Conservation (phyloP, 148 eudicot genomes). For the Camellia lanceoleosa region DNA sequence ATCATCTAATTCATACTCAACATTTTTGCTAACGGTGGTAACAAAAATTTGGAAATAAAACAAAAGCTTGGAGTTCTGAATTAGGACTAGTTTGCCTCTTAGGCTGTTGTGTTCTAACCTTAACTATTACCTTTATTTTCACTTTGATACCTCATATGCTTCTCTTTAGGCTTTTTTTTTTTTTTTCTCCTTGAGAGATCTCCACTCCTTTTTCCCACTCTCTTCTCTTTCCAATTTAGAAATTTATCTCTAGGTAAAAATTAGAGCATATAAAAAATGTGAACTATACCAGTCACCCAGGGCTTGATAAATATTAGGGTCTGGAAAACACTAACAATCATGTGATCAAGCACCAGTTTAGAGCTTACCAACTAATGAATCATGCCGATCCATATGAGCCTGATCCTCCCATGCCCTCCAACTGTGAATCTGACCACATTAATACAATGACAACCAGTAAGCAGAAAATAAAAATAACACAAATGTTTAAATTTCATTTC, state of each 20-base stretch:
- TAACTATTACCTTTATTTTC: neutral
- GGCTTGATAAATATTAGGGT: neutral
- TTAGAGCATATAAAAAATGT: neutral
- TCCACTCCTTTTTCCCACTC: neutral
- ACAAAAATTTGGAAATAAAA: neutral
- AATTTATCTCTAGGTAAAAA: slow-evolving; percentile 7
- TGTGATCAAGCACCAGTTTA: slow-evolving; percentile 15
- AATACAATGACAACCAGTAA: slow-evolving; percentile 13
- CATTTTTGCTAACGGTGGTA: neutral
- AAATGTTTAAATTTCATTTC: neutral
- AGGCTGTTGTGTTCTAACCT: neutral
- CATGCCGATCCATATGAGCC: slow-evolving; percentile 68
- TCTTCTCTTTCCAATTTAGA: neutral
- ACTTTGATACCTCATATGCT: slow-evolving; percentile 1
- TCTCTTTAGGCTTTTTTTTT: neutral
- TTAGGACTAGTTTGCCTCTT: neutral
- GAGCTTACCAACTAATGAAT: slow-evolving; percentile 57
- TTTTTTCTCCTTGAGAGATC: neutral
- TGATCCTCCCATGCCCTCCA: slow-evolving; percentile 94
- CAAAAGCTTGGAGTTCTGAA: neutral
- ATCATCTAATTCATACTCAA: neutral
- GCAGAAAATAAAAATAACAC: slow-evolving; percentile 2
- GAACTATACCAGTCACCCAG: neutral
- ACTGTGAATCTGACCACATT: slow-evolving; percentile 59
- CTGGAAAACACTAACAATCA: neutral